A percentile compares a stretch with the other conserved stretches of the same genome.
Evolutionary conservation across 768 basidiomycete genomes (phyloP).

Genomic region (Auricularia auricula-judae): DNA sequence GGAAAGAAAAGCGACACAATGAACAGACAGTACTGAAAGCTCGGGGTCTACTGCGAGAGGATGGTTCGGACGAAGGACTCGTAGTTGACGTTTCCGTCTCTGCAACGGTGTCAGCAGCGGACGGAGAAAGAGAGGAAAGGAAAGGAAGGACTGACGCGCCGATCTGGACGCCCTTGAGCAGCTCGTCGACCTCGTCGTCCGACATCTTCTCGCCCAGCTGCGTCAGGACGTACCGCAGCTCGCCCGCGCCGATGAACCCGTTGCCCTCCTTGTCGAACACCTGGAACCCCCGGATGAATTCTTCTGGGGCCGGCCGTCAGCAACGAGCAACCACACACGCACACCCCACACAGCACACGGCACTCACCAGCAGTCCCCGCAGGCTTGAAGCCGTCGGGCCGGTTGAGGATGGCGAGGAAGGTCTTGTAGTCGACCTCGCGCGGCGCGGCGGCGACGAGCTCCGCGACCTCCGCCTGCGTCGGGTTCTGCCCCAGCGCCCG

Average conservation of each 20-base stretch:
- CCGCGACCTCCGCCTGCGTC: constrained; percentile 94
- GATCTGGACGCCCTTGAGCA: constrained; percentile 91
- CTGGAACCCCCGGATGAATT: constrained; percentile 98
- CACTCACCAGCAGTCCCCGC: constrained; percentile 83
- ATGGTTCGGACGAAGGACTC: constrained; percentile 95
- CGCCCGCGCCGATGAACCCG: constrained; percentile 84
- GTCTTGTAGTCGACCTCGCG: constrained; percentile 88
- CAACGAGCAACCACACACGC: too few relatives aligned
- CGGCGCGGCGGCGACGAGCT: constrained; percentile 62
- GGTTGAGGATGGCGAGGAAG: constrained; percentile 83
- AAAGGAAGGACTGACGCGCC: constrained; percentile 46
- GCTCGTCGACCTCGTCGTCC: constrained; percentile 95
- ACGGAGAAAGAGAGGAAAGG: constrained; percentile 3
- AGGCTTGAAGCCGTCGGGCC: constrained; percentile 94
- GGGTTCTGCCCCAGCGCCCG: constrained; percentile 96
- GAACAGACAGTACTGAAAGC: too few relatives aligned
- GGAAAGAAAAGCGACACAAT: too few relatives aligned
- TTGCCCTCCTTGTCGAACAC: constrained; percentile 96
- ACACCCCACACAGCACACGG: too few relatives aligned
- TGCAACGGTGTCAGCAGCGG: constrained; percentile 19
- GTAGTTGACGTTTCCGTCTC: constrained; percentile 96
- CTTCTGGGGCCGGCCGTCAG: constrained; percentile 56
- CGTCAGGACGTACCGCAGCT: constrained; percentile 86
- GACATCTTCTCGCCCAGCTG: constrained; percentile 98
- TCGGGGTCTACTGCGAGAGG: constrained; percentile 53